Base-by-base conservation (phyloP, 169 alveolate genomes). In the Plasmodium ovale region DNA sequence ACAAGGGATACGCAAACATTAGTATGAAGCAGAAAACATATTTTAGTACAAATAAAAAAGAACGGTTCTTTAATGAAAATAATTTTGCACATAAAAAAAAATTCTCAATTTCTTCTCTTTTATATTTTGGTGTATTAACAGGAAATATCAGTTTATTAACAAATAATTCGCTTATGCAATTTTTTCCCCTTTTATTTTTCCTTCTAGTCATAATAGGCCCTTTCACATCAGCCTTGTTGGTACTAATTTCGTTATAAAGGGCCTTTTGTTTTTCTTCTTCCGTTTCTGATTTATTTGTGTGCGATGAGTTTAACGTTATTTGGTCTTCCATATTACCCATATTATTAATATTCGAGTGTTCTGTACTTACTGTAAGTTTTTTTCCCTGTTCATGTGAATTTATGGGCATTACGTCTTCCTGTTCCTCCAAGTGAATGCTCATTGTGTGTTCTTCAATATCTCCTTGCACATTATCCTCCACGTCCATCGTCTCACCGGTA, bases 11-110 rank as follows among this genome's bases (percentile, higher is more conserved):
- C 14, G 60, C 65, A 49, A 62, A 21, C 88, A 77, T 77, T 35
- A 77, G 53, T 49, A 59, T 42, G 54, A 62, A 59, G 27, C 71
- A 14, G 47, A 9, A 10, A 14, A 42, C 67, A 54, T 77, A 77
- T 27, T 62, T 77, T 51, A 77, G 10, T 16, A 62, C 21, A 77
- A 77, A 77, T 4, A 77, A 21, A 37, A 54, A 25, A 10, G 49
- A 14, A 16, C 16, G 25, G 12, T 16, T 60, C 0, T 62, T 77
- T 3, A 7, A n/a, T 42, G 70, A 31, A 77, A 29, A 60, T 53
- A 77, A 42, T 39, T 77, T 77, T 47, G 77, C 88, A 27, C 88
- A 77, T 53, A 77, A 35, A 62, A 77, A 77, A 37, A 77, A 77
- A 53, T 42, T 60, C 39, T 60, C 54, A 29, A 77, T 37, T 27